A percentile compares a stretch with the other conserved stretches of the same genome.
Conservation (phyloP, 2,329 filamentous ascomycete species). For the Talaromyces sp. region DNA sequence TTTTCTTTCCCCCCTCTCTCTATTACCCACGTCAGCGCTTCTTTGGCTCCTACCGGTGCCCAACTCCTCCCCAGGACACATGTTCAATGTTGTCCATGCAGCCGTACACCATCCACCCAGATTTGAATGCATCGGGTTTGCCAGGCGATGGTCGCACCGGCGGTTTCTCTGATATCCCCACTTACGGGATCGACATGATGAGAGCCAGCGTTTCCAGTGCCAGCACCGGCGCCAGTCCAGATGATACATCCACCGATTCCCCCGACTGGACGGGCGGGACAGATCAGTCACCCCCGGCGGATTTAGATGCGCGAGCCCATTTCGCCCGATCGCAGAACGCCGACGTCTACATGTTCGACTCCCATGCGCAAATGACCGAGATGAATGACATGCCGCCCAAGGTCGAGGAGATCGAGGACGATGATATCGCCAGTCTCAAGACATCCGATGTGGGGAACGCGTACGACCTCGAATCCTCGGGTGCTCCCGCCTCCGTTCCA, state of each 20-base stretch:
- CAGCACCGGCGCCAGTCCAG: slow-evolving; percentile 36
- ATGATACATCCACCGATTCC: slow-evolving; percentile 38
- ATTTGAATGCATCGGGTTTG: slow-evolving; percentile 25
- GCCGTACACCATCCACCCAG: slow-evolving; percentile 27
- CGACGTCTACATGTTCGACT: slow-evolving; percentile 18
- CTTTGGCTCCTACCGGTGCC: slow-evolving; percentile 11
- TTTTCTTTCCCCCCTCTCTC: slow-evolving; percentile 8
- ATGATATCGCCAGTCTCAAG: slow-evolving; percentile 38
- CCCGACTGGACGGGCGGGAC: slow-evolving; percentile 29
- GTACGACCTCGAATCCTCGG: slow-evolving; percentile 27
- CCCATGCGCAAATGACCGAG: slow-evolving; percentile 11
- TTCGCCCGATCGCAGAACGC: slow-evolving; percentile 28
- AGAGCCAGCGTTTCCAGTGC: slow-evolving; percentile 28
- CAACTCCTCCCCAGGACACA: slow-evolving; percentile 1
- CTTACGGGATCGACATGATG: slow-evolving; percentile 32
- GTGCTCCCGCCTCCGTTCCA: slow-evolving; percentile 40
- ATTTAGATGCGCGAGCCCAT: slow-evolving; percentile 26
- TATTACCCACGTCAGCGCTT: slow-evolving; percentile 6
- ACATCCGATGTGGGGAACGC: slow-evolving; percentile 30
- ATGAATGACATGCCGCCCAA: slow-evolving; percentile 50
- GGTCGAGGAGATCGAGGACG: slow-evolving; percentile 56
- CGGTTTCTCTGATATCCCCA: slow-evolving; percentile 28
- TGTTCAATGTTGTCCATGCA: slow-evolving; percentile 47
- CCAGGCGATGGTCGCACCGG: slow-evolving; percentile 26
- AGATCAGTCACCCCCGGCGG: slow-evolving; percentile 23